These are phyloP conservation scores for Acidomyces sp. DNA, from an alignment of 495 filamentous ascomycete species.

Conservation along the genomic window DNA sequence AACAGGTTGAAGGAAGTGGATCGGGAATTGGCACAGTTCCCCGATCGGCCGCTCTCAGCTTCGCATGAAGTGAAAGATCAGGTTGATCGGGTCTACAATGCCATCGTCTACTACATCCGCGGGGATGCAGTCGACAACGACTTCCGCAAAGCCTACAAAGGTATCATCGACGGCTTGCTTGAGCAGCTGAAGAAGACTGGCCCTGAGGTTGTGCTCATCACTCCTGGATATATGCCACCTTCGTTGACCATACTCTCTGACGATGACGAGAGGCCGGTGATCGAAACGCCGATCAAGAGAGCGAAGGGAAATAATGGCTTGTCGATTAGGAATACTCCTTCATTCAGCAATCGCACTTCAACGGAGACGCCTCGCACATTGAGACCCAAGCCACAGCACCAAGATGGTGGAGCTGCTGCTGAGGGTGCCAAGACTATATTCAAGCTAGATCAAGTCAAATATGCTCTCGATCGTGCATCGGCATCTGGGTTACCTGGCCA, in stretches of 20 bases:
- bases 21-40: slow-evolving; percentile 23
- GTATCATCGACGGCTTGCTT: slow-evolving; percentile 10
- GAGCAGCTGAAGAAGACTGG: slow-evolving; percentile 10
- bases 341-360: no score
- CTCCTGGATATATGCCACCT: slow-evolving; percentile 2
- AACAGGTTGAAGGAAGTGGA: slow-evolving; percentile 20
- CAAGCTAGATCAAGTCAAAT: slow-evolving; percentile 20
- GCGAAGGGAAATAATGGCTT: slow-evolving; percentile 13
- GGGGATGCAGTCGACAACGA: slow-evolving; percentile 20
- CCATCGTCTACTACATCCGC: slow-evolving; percentile 13
- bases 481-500: slow-evolving; percentile 26
- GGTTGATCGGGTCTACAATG: slow-evolving; percentile 14
- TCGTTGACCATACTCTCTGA: not conserved
- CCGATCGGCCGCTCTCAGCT: slow-evolving; percentile 24
- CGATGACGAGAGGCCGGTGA: slow-evolving; percentile 2
- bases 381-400: not conserved
- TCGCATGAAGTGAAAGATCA: not conserved
- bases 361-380: no score
- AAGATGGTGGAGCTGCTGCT: not conserved
- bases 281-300: slow-evolving; percentile 6
- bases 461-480: slow-evolving; percentile 24
- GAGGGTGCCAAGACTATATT: not conserved
- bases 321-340: not conserved
- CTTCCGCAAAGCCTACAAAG: slow-evolving; percentile 21
- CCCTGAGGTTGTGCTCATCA: slow-evolving; percentile 13